Evolutionary conservation across 345 rosid genomes (phyloP).

Genomic region (Pseudoturritis turrita): DNA sequence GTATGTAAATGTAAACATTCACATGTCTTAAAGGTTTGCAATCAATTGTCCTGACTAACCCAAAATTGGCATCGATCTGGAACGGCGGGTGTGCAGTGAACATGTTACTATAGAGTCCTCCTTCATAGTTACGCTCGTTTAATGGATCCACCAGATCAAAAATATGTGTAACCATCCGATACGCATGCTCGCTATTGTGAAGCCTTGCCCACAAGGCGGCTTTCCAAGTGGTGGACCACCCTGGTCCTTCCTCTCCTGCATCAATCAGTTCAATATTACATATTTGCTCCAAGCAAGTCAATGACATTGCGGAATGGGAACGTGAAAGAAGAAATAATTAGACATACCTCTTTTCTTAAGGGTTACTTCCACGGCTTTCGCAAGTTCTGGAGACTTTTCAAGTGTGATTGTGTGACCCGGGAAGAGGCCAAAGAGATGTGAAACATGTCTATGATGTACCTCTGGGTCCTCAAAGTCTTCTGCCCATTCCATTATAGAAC

Average conservation of each 20-base stretch:
- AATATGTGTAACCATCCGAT: slow-evolving; percentile 67
- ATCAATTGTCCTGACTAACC: slow-evolving; percentile 46
- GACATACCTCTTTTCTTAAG: slow-evolving; percentile 73
- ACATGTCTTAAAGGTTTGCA: not conserved
- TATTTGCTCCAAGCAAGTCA: not conserved
- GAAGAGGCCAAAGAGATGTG: slow-evolving; percentile 89
- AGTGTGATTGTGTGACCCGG: slow-evolving; percentile 80
- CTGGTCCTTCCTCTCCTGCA: slow-evolving; percentile 94
- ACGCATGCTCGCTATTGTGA: slow-evolving; percentile 63
- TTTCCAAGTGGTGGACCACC: slow-evolving; percentile 96
- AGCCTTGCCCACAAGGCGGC: slow-evolving; percentile 85
- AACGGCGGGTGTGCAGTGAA: slow-evolving; percentile 96
- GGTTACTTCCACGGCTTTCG: slow-evolving; percentile 65
- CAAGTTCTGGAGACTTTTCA: slow-evolving; percentile 65
- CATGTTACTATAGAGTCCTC: slow-evolving; percentile 85
- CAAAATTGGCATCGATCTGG: slow-evolving; percentile 96
- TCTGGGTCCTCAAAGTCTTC: slow-evolving; percentile 86
- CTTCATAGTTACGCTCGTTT: slow-evolving; percentile 51
- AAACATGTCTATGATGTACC: slow-evolving; percentile 73
- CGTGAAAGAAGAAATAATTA: not conserved
- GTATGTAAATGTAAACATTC: not conserved
- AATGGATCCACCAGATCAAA: slow-evolving; percentile 76
- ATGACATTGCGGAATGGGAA: not conserved
- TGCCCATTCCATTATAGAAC: slow-evolving; percentile 98
- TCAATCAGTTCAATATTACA: not conserved